Evolutionary conservation across 225 moss, liverwort and hornwort genomes (phyloP).

Genomic region (Pleurozium schreberi): DNA sequence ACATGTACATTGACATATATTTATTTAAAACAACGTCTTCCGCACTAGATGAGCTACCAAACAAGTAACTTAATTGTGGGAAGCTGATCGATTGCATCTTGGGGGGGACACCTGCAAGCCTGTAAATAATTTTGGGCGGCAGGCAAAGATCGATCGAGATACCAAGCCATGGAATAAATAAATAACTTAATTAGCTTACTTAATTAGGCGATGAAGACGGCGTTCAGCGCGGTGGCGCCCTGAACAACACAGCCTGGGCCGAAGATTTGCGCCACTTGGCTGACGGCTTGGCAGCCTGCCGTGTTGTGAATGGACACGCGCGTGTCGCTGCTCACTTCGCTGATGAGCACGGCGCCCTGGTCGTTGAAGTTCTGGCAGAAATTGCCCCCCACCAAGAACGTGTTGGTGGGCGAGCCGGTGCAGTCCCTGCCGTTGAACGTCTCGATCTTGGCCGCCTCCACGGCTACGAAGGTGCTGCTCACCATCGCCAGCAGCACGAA

Average conservation of each 20-base stretch:
- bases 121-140: too few species aligned
- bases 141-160: too few species aligned
- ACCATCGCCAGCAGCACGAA: background rate
- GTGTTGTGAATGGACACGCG: conserved; percentile 44
- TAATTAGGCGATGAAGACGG: conserved; percentile 25
- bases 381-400: background rate
- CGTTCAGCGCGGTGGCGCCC: conserved; percentile 5
- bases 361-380: conserved; percentile 19
- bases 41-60: background rate
- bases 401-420: conserved; percentile 3
- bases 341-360: conserved; percentile 25
- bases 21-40: too few species aligned
- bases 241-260: conserved; percentile 18
- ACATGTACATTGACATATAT: too few species aligned
- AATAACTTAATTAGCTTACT: background rate
- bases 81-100: background rate
- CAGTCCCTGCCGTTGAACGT: conserved; percentile 8
- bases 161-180: background rate
- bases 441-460: conserved; percentile 7
- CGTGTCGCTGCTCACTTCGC: background rate
- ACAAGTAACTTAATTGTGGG: background rate
- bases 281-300: background rate
- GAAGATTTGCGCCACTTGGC: conserved; percentile 19
- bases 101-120: background rate
- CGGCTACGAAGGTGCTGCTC: background rate